Percentiles rank a stretch among this genome's conserved stretches.
phyloP scores from a whole-genome alignment of 208 protist genomes.

The Leishmania braziliensis region DNA sequence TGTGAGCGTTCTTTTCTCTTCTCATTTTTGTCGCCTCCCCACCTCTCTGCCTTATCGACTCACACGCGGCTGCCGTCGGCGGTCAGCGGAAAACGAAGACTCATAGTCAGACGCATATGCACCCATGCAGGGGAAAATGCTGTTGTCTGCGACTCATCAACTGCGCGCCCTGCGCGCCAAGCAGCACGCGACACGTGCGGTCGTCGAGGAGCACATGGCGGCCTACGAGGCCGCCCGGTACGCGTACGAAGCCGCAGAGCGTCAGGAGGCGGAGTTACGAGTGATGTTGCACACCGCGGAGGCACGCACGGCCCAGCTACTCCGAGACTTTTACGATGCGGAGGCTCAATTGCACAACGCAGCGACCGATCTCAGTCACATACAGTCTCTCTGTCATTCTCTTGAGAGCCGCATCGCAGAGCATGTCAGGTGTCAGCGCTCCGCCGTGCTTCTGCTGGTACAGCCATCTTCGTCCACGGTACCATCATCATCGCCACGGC shows the following conservation, averaged over 20 bases:
- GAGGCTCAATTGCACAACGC: slow-evolving; percentile 17
- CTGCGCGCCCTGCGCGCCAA: slow-evolving; percentile 30
- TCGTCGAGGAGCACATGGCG: slow-evolving; percentile 20
- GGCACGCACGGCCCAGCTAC: slow-evolving; percentile 6
- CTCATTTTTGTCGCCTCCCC: too few species aligned
- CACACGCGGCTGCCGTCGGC: neutral
- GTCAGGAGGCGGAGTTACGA: slow-evolving; percentile 39
- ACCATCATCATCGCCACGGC: neutral
- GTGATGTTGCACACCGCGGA: slow-evolving; percentile 28
- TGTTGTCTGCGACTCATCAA: slow-evolving; percentile 41
- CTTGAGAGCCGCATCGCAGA: slow-evolving; percentile 22
- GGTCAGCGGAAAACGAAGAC: neutral
- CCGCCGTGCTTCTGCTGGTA: slow-evolving; percentile 11
- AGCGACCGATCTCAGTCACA: slow-evolving; percentile 14
- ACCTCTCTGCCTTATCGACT: neutral
- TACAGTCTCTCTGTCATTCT: slow-evolving; percentile 14
- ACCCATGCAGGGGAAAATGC: slow-evolving; percentile 12
- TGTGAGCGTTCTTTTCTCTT: neutral
- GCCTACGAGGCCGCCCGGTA: slow-evolving; percentile 7
- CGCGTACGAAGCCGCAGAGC: slow-evolving; percentile 17
- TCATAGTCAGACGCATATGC: neutral
- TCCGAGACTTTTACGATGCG: neutral
- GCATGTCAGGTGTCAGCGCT: slow-evolving; percentile 23
- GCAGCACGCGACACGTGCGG: slow-evolving; percentile 15
- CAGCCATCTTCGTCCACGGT: neutral